phyloP scores from a whole-genome alignment of 2,329 filamentous ascomycete species.

The Geosmithia flava region DNA sequence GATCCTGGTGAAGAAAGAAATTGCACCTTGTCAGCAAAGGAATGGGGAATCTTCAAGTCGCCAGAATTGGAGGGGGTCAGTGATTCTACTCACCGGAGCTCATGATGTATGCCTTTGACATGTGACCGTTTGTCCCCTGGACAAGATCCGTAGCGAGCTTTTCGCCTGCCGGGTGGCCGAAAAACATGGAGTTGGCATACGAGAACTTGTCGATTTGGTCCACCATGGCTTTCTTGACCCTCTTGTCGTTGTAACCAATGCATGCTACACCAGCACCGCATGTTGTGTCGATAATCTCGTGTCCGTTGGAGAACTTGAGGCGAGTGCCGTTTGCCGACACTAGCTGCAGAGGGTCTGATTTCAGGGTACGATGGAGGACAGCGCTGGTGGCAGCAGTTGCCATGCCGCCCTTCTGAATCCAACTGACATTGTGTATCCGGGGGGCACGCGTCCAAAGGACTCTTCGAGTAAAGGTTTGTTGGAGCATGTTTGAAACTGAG shows the following conservation, averaged over 20 bases:
- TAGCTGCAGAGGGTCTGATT: slow-evolving; percentile 3
- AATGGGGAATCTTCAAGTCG: background rate
- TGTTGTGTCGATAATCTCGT: slow-evolving; percentile 3
- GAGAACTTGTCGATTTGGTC: slow-evolving; percentile 9
- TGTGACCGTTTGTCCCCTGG: slow-evolving; percentile 15
- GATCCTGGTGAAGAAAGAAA: slow-evolving; percentile 27
- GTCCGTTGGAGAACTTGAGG: slow-evolving; percentile 7
- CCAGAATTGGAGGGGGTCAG: too few species aligned
- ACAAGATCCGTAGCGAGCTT: slow-evolving; percentile 12
- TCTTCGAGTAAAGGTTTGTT: too few species aligned
- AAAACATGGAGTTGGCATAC: slow-evolving; percentile 9
- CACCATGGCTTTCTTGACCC: slow-evolving; percentile 8
- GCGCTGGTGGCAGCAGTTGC: too few species aligned
- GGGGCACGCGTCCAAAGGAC: too few species aligned
- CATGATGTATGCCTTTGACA: slow-evolving; percentile 20
- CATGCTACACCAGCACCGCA: slow-evolving; percentile 8
- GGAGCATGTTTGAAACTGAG: too few species aligned
- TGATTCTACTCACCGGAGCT: slow-evolving; percentile 16
- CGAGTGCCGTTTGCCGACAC: slow-evolving; percentile 6
- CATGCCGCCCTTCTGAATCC: too few species aligned
- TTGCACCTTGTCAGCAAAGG: background rate
- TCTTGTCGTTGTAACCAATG: slow-evolving; percentile 7
- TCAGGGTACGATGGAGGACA: slow-evolving; percentile 6
- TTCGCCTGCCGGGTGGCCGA: slow-evolving; percentile 10
- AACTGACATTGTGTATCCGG: too few species aligned